These are phyloP conservation scores for Trypanosoma caninum DNA, from an alignment of 208 protist genomes.

Conservation along the genomic window DNA sequence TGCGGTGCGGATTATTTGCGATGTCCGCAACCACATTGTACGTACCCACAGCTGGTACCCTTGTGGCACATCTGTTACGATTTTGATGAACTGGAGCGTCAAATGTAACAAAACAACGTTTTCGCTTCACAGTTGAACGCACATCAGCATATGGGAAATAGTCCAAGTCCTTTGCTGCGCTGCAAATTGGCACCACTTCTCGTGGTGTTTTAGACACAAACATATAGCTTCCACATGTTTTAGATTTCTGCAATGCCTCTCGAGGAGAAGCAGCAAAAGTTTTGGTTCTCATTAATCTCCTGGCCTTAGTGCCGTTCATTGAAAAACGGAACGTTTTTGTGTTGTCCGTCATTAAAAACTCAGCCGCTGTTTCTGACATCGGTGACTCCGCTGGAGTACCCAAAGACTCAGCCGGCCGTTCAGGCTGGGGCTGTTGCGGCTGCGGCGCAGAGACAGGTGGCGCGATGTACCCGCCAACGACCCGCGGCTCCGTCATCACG, in stretches of 20 bases:
- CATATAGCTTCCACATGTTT: conserved; percentile 46
- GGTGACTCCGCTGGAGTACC: neutral
- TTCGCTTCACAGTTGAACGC: conserved; percentile 54
- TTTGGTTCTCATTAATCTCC: neutral
- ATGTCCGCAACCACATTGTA: conserved; percentile 69
- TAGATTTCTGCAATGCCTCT: neutral
- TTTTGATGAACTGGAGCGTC: conserved; percentile 32
- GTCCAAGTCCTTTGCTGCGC: conserved; percentile 52
- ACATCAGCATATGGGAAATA: conserved; percentile 80
- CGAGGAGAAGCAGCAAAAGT: neutral
- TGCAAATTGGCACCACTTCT: conserved; percentile 18
- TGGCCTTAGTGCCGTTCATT: too few relatives aligned
- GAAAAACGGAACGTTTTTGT: neutral
- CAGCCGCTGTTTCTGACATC: neutral
- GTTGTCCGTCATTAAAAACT: neutral
- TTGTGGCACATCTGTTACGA: conserved; percentile 39
- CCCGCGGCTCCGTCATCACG: conserved; percentile 53
- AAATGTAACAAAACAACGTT: conserved; percentile 39
- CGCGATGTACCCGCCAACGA: conserved; percentile 59
- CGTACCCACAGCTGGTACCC: conserved; percentile 44
- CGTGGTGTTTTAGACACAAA: conserved; percentile 57
- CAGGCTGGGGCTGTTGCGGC: neutral
- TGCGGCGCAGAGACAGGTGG: conserved; percentile 16
- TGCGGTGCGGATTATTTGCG: conserved; percentile 29
- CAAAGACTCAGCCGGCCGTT: too few relatives aligned